Evolutionary conservation across 1,139 yeast species (phyloP), one percentile per base, ranked within the genome.

Genomic region (Taiozyma sp.): DNA sequence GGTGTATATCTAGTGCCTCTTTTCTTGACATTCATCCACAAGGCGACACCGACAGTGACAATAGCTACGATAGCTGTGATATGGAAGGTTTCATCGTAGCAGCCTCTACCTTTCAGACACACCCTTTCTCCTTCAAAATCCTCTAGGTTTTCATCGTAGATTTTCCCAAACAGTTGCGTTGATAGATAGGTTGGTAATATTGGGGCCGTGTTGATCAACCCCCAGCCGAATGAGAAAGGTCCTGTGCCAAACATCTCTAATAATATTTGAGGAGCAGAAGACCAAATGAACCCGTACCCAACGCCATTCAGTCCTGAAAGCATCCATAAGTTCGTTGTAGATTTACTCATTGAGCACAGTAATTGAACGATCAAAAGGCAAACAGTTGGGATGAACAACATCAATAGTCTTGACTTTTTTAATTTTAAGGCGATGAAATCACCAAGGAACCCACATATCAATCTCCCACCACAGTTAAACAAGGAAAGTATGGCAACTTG

Each of bases 191-290:
- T 75, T 1, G 85, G 82, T 1, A 77, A 28, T 9, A 80, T 74
- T 1, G 86, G 84, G 0, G 84, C 80, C 47, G 80, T 60, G 23
- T 77, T 75, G 34, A 80, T 74, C 30, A 80, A 62, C 2, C 87
- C 87, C 84, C 84, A 81, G 52, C 80, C 79, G 54, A 72, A 75
- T 1, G 83, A 76, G 58, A 79, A 80, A 48, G 73, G 72, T 10
- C 71, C 73, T 70, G 81, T 73, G 1, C 86, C 86, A 66, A 81
- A 81, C 12, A 71, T 64, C 54, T 81, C 86, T 6, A 83, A 79
- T 7, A 80, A 76, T n/a, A 81, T 73, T 23, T 79, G 74, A 16
- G 86, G 86, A 69, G 78, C 71, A 7, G 80, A 71, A 55, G 84
- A 78, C 66, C 81, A 80, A 4, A 79, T 71, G 55, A 79, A 79